Evolutionary conservation across 2,329 filamentous ascomycete species (phyloP).

Genomic region (Diaporthe humulicola): DNA sequence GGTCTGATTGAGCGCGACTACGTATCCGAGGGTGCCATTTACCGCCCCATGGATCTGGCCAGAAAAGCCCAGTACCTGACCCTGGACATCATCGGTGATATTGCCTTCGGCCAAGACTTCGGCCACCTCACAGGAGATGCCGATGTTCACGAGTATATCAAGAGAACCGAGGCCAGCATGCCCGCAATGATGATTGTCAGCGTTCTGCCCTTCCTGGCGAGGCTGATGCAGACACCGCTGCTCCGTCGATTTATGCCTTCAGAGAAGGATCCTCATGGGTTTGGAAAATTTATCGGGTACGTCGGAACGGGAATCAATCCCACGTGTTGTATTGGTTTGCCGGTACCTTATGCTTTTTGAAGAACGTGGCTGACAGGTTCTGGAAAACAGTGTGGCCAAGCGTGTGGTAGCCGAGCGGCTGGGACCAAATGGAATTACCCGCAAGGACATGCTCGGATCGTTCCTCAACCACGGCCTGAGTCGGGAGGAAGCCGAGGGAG

Average conservation of each 20-base stretch:
- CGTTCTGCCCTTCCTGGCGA: conserved; percentile 38
- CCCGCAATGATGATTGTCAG: conserved; percentile 50
- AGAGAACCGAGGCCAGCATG: conserved; percentile 49
- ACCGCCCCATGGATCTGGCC: conserved; percentile 62
- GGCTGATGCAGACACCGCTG: conserved; percentile 35
- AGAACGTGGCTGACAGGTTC: conserved; percentile 22
- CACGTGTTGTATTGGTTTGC: neutral
- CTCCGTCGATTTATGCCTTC: conserved; percentile 39
- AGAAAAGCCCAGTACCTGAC: conserved; percentile 66
- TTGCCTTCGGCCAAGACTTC: conserved; percentile 64
- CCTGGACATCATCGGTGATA: conserved; percentile 65
- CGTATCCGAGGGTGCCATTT: conserved; percentile 46
- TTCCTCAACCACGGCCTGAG: conserved; percentile 56
- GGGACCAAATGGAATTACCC: conserved; percentile 45
- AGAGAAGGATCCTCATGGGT: conserved; percentile 39
- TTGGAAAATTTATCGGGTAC: conserved; percentile 40
- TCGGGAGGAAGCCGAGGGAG: conserved; percentile 58
- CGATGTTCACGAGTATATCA: conserved; percentile 49
- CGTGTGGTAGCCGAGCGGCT: conserved; percentile 48
- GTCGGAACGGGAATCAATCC: neutral
- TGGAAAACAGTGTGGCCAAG: conserved; percentile 39
- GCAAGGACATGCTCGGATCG: conserved; percentile 55
- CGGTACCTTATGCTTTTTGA: neutral
- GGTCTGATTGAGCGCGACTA: conserved; percentile 59
- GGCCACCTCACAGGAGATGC: conserved; percentile 60